A percentile compares a stretch with the other conserved stretches of the same genome.
phyloP scores from a whole-genome alignment of 306 rosid species.

The Quercus rubra region DNA sequence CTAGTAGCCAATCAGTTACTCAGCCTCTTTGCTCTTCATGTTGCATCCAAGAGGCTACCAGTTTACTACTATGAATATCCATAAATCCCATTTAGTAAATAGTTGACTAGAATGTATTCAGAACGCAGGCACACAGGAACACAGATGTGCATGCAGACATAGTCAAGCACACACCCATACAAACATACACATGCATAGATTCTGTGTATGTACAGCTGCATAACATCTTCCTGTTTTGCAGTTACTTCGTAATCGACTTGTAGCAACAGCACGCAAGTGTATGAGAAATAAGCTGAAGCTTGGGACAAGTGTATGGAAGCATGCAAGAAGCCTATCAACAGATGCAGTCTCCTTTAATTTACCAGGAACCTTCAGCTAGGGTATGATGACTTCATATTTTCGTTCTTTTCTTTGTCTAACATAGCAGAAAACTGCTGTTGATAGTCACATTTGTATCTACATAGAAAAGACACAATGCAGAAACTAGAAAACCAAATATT shows the following conservation, averaged over 20 bases:
- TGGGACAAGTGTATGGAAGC: constrained; percentile 64
- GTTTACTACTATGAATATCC: neutral
- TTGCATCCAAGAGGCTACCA: neutral
- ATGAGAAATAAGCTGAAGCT: constrained; percentile 55
- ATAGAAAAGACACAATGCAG: neutral
- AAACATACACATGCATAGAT: neutral
- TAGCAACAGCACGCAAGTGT: constrained; percentile 48
- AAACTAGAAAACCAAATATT: too few species aligned
- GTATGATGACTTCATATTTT: constrained; percentile 28
- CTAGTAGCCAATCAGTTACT: neutral
- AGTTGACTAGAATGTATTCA: neutral
- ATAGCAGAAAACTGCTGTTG: neutral
- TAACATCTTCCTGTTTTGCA: constrained; percentile 25
- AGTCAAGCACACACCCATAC: neutral
- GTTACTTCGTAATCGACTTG: constrained; percentile 59
- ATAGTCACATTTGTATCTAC: neutral
- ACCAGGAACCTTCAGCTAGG: constrained; percentile 51
- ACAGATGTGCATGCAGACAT: neutral
- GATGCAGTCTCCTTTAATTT: constrained; percentile 61
- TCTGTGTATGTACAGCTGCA: neutral
- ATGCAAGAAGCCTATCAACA: constrained; percentile 73
- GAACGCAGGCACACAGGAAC: neutral
- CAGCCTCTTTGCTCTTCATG: neutral
- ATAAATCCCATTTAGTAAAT: neutral
- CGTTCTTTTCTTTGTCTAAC: neutral